phyloP scores from a whole-genome alignment of 2,329 filamentous ascomycete species.

The Phialocephala sp. region DNA sequence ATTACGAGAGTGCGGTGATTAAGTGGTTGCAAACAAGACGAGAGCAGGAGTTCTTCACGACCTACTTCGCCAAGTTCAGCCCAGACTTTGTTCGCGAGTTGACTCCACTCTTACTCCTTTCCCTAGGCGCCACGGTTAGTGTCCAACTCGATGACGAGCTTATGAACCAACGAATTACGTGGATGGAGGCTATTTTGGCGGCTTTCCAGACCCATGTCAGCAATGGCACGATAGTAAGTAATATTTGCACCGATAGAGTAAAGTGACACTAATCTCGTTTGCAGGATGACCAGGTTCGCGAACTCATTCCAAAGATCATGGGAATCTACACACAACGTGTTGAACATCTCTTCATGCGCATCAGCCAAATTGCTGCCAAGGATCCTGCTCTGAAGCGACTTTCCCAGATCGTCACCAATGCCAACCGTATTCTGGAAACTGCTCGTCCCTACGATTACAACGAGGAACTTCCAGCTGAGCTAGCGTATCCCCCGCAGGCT shows the following conservation, averaged over 20 bases:
- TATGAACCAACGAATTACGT: slow-evolving; percentile 61
- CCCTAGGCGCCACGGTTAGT: slow-evolving; percentile 68
- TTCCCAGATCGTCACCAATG: slow-evolving; percentile 48
- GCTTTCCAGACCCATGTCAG: slow-evolving; percentile 49
- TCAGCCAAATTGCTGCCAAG: slow-evolving; percentile 53
- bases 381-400: slow-evolving; percentile 57
- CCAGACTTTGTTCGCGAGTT: slow-evolving; percentile 60
- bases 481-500: slow-evolving; percentile 16
- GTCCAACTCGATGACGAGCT: slow-evolving; percentile 59
- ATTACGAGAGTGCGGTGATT: slow-evolving; percentile 67
- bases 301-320: slow-evolving; percentile 64
- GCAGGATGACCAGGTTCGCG: slow-evolving; percentile 59
- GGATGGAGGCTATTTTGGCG: slow-evolving; percentile 65
- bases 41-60: slow-evolving; percentile 67
- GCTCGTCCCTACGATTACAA: slow-evolving; percentile 23
- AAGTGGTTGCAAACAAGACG: slow-evolving; percentile 70
- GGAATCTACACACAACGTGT: slow-evolving; percentile 56
- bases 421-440: slow-evolving; percentile 41
- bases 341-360: slow-evolving; percentile 58
- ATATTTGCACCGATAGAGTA: not conserved
- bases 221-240: slow-evolving; percentile 43
- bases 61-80: slow-evolving; percentile 57
- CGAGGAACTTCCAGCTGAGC: slow-evolving; percentile 17
- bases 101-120: slow-evolving; percentile 66
- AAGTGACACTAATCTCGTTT: slow-evolving; percentile 36